Evolutionary conservation across 176 grass and related monocot genomes (phyloP), one percentile per base, ranked within the genome.

Genomic region (Ampelocalamus luodianensis): DNA sequence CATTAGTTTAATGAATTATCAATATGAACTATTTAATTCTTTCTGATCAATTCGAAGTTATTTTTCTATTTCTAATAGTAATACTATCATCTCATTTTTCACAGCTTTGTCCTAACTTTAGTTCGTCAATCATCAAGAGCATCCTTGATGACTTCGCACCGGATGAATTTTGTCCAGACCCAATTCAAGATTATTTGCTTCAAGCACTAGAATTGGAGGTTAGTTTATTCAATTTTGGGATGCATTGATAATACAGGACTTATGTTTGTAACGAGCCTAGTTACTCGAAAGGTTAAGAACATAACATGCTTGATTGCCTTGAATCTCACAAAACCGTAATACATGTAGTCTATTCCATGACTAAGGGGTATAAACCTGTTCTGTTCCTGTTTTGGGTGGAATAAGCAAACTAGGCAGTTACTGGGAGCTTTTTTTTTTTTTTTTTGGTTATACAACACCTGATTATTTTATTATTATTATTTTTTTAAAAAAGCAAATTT

Each of bases 91-190:
- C 49, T 79, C 38, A 34, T 77, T 81, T 87, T 85, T 82, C 34
- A 86, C 94, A 98, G 96, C 87, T 95, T 74, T 98, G 96, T 77
- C 93, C 93, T 62, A 90, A 88, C 83, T 98, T 98, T 72, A 90
- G 87, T 83, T 88, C 96, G 71, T 89, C 87, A 68, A 92, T 98
- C 66, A 89, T 98, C 83, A 95, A 89, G 71, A 82, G 79, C 20
- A 90, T 98, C 39, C 89, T 98, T 63, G 68, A 89, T 58, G 83
- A 80, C 76, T 98, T 98, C 72, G 76, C 89, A 69, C 86, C 96
- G 0, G 96, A 98, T 95, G 93, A 98, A 90, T 98, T 98, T 92
- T 95, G 93, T 71, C 96, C 96, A 48, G 91, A 94, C 48, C 93
- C 89, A 26, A 63, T 98, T 87, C 87, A 85, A 90, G 70, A 83